Percentiles rank a stretch among this genome's conserved stretches.
phyloP scores from a whole-genome alignment of 371 early-diverging fungal genomes.

The Mucor sp. region DNA sequence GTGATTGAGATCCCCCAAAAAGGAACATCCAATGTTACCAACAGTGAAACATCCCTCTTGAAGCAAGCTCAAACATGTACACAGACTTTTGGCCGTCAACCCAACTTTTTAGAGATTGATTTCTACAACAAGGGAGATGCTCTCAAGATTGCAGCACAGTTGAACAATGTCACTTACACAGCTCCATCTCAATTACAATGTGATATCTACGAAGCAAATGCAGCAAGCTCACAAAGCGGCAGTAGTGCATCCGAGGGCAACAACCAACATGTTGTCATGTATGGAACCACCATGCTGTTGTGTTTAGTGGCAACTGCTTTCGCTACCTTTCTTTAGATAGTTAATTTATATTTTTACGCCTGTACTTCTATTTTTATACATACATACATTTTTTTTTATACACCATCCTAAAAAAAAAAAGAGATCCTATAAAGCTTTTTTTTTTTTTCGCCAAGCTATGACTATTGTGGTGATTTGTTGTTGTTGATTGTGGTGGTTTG shows the following conservation, averaged over 20 bases:
- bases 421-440: background rate
- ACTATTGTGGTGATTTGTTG: background rate
- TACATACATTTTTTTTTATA: background rate
- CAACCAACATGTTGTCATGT: background rate
- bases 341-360: background rate
- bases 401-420: background rate
- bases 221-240: background rate
- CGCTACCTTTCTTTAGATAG: slow-evolving; percentile 17
- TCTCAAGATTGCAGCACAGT: slow-evolving; percentile 54
- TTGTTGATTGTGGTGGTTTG: no score
- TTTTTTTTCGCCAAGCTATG: background rate
- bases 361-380: slow-evolving; percentile 5
- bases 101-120: slow-evolving; percentile 77
- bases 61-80: slow-evolving; percentile 49
- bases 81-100: slow-evolving; percentile 51
- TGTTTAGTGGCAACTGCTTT: slow-evolving; percentile 19
- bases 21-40: slow-evolving; percentile 51
- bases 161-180: slow-evolving; percentile 66
- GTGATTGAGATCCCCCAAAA: slow-evolving; percentile 55
- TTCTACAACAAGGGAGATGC: slow-evolving; percentile 70
- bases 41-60: slow-evolving; percentile 41
- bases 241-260: slow-evolving; percentile 8
- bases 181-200: slow-evolving; percentile 21
- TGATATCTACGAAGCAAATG: slow-evolving; percentile 13
- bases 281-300: slow-evolving; percentile 14